Conservation (phyloP, 169 alveolate species). For the Amoebophrya sp. region DNA sequence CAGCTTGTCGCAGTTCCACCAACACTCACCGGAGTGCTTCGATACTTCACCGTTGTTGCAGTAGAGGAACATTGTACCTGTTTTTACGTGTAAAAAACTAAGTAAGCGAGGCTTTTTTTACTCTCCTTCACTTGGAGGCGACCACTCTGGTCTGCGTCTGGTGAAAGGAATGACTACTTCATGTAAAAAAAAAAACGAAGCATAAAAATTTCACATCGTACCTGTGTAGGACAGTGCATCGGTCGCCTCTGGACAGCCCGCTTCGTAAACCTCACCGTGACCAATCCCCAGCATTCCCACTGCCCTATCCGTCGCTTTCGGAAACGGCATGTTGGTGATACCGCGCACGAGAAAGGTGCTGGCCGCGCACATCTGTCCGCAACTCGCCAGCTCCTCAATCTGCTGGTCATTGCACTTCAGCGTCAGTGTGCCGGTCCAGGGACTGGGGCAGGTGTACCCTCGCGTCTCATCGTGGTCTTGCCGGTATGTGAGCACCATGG, state of each 20-base stretch:
- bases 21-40: neutral
- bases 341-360: neutral
- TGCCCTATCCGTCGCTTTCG: neutral
- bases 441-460: neutral
- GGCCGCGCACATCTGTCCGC: neutral
- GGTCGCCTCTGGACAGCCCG: neutral
- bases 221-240: neutral
- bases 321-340: neutral
- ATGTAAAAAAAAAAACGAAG: too few relatives aligned
- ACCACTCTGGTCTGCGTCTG: too few relatives aligned
- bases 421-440: neutral
- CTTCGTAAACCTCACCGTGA: neutral
- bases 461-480: slow-evolving; percentile 23
- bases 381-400: neutral
- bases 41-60: neutral
- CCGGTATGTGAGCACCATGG: slow-evolving; percentile 18
- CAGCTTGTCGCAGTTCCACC: neutral
- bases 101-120: too few relatives aligned
- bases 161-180: too few relatives aligned
- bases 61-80: neutral
- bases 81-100: too few relatives aligned
- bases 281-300: neutral
- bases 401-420: neutral
- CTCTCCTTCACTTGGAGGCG: too few relatives aligned
- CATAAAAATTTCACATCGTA: too few relatives aligned